Evolutionary conservation across 2,329 filamentous ascomycete genomes (phyloP), one percentile per base, ranked within the genome.

Genomic region (Colletotrichum gloeosporioides): DNA sequence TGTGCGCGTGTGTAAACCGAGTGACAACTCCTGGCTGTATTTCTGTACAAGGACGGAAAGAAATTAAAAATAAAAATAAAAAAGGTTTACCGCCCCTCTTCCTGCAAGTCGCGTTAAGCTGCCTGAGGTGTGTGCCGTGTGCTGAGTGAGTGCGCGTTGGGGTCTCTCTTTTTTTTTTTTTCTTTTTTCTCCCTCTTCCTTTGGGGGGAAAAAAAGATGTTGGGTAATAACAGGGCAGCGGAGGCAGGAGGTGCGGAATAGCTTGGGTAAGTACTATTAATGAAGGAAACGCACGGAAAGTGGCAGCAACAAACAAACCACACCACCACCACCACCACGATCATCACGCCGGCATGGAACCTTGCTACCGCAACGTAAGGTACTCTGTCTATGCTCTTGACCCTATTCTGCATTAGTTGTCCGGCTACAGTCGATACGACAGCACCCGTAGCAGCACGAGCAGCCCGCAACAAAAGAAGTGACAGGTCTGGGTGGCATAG

Each of bases 21-120:
- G 63, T 34, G 34, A 68, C 31, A 34, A 49, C 59, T 69, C 29
- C 57, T 44, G 69, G 25, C 12, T 44, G 34, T 36, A 36, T 69
- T 53, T 36, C 57, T 65, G 25, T 16, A 63, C 36, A 25, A 55
- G 15, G 15, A 49, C 6, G 22, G 36, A 9, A 25, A 34, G 18
- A 49, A 49, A 49, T 49, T 49, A 12, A 22, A 12, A 49, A 22
- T n/a, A 49, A 49, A 49, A 49, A 49, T 12, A 22, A 67, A 66
- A 71, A 75, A 72, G 67, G 32, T 18, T 71, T 61, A 62, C 18
- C 34, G 69, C 55, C 73, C 73, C 62, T 73, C 73, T 67, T 73
- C 27, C 71, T 64, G 66, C 27, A 59, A 71, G 61, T 59, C 31
- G 65, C 31, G 22, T 73, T 27, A 57, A 73, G 36, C 39, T 69